Evolutionary conservation across 2,329 filamentous ascomycete species (phyloP).

Genomic region (Laburnicola sp.): DNA sequence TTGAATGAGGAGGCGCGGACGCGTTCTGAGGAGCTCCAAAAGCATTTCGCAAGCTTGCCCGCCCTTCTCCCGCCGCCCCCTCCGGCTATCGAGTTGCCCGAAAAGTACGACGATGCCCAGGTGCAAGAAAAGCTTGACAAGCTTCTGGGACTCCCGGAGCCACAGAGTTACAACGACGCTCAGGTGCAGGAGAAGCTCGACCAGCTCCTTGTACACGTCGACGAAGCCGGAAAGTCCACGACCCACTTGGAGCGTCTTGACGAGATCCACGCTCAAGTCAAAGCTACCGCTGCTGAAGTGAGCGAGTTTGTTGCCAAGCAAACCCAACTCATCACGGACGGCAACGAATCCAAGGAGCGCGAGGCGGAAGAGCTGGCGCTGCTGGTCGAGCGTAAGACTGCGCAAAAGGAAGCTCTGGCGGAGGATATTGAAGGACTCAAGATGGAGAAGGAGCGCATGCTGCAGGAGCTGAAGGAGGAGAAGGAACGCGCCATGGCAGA

Average conservation of each 20-base stretch:
- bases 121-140: slow-evolving; percentile 61
- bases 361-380: slow-evolving; percentile 78
- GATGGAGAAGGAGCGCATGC: slow-evolving; percentile 47
- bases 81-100: slow-evolving; percentile 52
- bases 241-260: slow-evolving; percentile 80
- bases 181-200: slow-evolving; percentile 60
- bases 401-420: slow-evolving; percentile 64
- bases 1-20: slow-evolving; percentile 50
- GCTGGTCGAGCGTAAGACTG: slow-evolving; percentile 74
- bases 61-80: slow-evolving; percentile 50
- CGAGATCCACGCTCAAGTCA: slow-evolving; percentile 84
- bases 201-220: slow-evolving; percentile 60
- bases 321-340: slow-evolving; percentile 72
- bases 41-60: slow-evolving; percentile 47
- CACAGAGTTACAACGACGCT: slow-evolving; percentile 51
- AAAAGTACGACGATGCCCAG: slow-evolving; percentile 55
- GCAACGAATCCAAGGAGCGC: slow-evolving; percentile 76
- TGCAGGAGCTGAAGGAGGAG: slow-evolving; percentile 45
- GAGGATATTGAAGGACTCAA: slow-evolving; percentile 52
- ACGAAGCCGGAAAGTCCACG: slow-evolving; percentile 69
- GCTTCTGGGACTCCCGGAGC: slow-evolving; percentile 32
- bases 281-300: slow-evolving; percentile 80
- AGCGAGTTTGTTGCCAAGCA: slow-evolving; percentile 79
- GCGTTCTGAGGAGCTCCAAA: slow-evolving; percentile 48
- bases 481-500: slow-evolving; percentile 47